Evolutionary conservation across 2,329 filamentous ascomycete species (phyloP).

Genomic region (Ophiocordyceps camponoti-saundersi): DNA sequence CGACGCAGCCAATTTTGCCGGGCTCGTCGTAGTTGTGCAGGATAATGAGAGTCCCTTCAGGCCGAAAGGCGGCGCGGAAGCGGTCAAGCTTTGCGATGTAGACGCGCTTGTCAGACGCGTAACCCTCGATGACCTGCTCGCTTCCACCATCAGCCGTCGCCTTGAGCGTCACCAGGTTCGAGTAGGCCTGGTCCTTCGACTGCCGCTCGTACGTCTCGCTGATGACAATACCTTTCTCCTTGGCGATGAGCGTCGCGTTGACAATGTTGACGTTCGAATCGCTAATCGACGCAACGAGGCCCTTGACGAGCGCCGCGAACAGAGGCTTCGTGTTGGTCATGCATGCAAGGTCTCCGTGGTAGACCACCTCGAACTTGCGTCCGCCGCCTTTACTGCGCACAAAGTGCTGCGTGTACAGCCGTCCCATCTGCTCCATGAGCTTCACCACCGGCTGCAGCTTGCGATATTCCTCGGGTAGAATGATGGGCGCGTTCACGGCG

Average conservation of each 20-base stretch:
- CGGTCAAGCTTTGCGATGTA: conserved; percentile 59
- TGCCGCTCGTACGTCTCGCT: conserved; percentile 55
- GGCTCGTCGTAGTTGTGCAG: conserved; percentile 68
- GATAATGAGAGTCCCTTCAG: conserved; percentile 59
- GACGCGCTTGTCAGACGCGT: conserved; percentile 43
- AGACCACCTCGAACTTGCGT: conserved; percentile 58
- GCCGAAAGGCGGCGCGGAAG: conserved; percentile 58
- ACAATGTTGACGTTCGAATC: conserved; percentile 64
- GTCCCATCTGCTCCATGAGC: conserved; percentile 65
- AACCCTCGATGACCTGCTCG: conserved; percentile 43
- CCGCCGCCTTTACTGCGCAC: conserved; percentile 22
- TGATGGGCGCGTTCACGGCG: conserved; percentile 68
- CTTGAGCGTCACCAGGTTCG: conserved; percentile 53
- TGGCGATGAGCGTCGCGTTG: conserved; percentile 59
- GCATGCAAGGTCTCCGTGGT: conserved; percentile 56
- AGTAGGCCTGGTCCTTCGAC: conserved; percentile 44
- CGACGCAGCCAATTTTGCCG: conserved; percentile 69
- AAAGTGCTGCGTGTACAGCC: conserved; percentile 64
- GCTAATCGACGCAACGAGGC: conserved; percentile 52
- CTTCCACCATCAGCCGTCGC: conserved; percentile 22
- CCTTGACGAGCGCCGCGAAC: conserved; percentile 64
- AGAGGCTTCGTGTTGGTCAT: conserved; percentile 63
- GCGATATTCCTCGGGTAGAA: conserved; percentile 63
- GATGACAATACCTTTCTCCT: conserved; percentile 61
- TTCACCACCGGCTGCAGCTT: conserved; percentile 62